phyloP scores from a whole-genome alignment of 2,329 filamentous ascomycete species.

The Botrytis aclada region DNA sequence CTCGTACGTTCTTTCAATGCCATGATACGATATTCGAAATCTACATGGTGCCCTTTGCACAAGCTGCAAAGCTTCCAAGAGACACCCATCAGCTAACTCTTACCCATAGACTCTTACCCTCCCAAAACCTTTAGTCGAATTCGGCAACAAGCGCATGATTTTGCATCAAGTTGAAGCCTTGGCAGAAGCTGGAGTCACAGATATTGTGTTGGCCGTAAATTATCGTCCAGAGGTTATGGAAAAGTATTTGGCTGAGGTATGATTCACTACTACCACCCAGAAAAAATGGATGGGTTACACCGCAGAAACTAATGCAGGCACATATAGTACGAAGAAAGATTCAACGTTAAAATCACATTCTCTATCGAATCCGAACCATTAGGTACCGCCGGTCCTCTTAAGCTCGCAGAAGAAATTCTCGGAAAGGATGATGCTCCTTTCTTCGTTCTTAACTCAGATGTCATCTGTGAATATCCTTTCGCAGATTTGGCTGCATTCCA shows the following conservation, averaged over 20 bases:
- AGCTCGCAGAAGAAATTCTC: constrained; percentile 88
- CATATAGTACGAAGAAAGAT: constrained; percentile 77
- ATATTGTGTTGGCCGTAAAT: constrained; percentile 98
- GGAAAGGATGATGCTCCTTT: constrained; percentile 92
- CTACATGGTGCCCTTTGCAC: constrained; percentile 18
- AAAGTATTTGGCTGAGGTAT: constrained; percentile 81
- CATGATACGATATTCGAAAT: constrained; percentile 23
- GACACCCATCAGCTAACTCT: constrained; percentile 30
- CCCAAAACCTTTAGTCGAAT: constrained; percentile 96
- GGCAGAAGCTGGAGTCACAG: constrained; percentile 88
- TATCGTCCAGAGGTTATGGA: constrained; percentile 99
- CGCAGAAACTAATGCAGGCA: constrained; percentile 23
- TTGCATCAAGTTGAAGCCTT: constrained; percentile 95
- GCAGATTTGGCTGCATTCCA: constrained; percentile 86
- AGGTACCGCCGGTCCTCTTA: constrained; percentile 90
- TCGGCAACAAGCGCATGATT: constrained; percentile 99
- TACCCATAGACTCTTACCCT: constrained; percentile 79
- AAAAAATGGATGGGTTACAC: constrained; percentile 10
- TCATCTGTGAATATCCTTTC: constrained; percentile 98
- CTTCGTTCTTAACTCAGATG: constrained; percentile 97
- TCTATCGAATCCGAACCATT: constrained; percentile 95
- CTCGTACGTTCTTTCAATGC: constrained; percentile 61
- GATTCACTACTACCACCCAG: constrained; percentile 32
- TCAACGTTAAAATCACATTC: constrained; percentile 94
- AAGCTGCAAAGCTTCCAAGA: constrained; percentile 20